Evolutionary conservation across 2,329 filamentous ascomycete genomes (phyloP), one percentile per base, ranked within the genome.

Genomic region (Didymella segeticola): DNA sequence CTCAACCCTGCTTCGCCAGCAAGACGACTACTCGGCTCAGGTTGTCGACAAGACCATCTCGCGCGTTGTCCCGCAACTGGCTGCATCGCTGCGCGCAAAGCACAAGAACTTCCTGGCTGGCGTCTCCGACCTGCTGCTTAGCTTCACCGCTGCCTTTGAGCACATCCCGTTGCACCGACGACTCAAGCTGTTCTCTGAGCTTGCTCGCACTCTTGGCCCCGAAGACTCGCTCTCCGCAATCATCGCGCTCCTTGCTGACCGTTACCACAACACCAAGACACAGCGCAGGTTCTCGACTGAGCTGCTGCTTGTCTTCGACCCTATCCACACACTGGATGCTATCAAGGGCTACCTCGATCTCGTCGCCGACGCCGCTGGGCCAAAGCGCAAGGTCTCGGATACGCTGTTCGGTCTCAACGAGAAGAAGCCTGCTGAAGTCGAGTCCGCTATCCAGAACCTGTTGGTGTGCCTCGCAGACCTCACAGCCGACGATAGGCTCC

Each of bases 1-100:
- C 34, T 89, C 89, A 36, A 96, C 91, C 3, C 88, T 97, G 17
- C 83, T 99, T 43, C 88, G 90, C 42, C 93, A 97, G 77, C 91
- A 91, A 64, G 96, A 99, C 67, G 93, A 98, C 65, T 98, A 97
- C 77, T 98, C 95, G 19, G 92, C 93, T 11, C 91, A 96, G 72
- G 93, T 99, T 26, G 93, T 97, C 53, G 91, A 96, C 66, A 92
- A 86, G 79, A 98, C 95, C 1, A 93, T 99, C 64, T 90, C 92
- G 57, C 89, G 93, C 65, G 93, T 99, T 19, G 90, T 99, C 25
- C 96, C 96, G 20, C 92, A 93, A 12, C 80, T 99, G 37, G 91
- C 97, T 31, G 86, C 88, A 26, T 96, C 92, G 0, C 82, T 99
- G 55, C 87, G 90, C 47, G 89, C 89, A 69, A 82, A 84, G 60